A percentile compares a stretch with the other conserved stretches of the same genome.
Conservation (phyloP, 305 asterid species). For the Fraxinus albicans region DNA sequence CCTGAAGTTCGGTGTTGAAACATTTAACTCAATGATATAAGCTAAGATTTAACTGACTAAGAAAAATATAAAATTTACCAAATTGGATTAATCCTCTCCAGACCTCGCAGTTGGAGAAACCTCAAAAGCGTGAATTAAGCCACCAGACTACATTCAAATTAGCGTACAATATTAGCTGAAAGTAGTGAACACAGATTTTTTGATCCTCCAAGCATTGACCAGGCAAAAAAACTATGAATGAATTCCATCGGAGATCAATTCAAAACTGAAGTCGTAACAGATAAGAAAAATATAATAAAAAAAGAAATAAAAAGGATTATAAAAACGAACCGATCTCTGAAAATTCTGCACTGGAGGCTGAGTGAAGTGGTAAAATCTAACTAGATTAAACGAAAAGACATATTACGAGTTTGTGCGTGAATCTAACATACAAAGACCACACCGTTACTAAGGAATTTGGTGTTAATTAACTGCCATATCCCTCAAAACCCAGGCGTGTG, state of each 20-base stretch:
- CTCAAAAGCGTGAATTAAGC: not conserved
- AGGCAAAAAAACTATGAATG: not conserved
- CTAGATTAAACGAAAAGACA: not conserved
- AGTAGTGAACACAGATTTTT: too few relatives aligned
- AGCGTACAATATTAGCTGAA: too few relatives aligned
- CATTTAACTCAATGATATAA: not conserved
- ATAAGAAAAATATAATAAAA: not conserved
- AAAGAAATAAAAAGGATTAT: not conserved
- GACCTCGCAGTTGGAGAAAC: not conserved
- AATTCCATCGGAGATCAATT: not conserved
- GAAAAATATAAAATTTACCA: not conserved
- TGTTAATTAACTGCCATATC: not conserved
- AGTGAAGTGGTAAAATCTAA: not conserved
- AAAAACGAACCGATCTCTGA: not conserved
- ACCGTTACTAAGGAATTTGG: not conserved
- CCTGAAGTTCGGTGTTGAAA: too few relatives aligned
- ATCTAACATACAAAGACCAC: not conserved
- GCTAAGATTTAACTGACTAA: not conserved
- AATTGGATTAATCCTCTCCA: not conserved
- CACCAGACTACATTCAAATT: not conserved
- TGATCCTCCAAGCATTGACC: not conserved
- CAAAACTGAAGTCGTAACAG: not conserved
- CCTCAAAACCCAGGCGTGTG: not conserved
- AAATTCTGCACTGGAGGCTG: not conserved
- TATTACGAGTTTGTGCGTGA: not conserved